Conservation (phyloP, 2,329 filamentous ascomycete genomes). For the Apiospora marii region DNA sequence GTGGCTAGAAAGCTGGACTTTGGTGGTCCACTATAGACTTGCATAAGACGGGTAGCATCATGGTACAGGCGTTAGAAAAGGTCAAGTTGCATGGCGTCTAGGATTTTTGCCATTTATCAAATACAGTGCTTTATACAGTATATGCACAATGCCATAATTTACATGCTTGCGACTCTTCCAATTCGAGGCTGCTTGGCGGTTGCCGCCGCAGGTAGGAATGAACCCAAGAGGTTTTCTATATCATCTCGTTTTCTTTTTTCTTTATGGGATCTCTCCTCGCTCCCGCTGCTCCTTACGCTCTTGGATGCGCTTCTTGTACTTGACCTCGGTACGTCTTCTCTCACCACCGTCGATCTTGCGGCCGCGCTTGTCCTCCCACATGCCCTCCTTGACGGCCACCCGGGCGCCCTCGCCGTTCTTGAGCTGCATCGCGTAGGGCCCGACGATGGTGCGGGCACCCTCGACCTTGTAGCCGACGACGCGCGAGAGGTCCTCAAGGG, state of each 20-base stretch:
- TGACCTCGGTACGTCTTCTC: slow-evolving; percentile 83
- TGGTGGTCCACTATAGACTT: slow-evolving; percentile 51
- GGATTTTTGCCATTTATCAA: slow-evolving; percentile 11
- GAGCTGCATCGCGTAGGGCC: slow-evolving; percentile 75
- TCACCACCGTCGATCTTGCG: slow-evolving; percentile 97
- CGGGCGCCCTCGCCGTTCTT: slow-evolving; percentile 70
- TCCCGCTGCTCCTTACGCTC: slow-evolving; percentile 74
- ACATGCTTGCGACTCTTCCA: slow-evolving; percentile 8
- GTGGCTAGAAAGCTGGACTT: slow-evolving; percentile 87
- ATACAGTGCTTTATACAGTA: slow-evolving; percentile 27
- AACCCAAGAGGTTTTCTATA: background rate
- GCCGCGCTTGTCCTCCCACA: slow-evolving; percentile 90
- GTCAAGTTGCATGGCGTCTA: slow-evolving; percentile 18
- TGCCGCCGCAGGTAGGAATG: background rate
- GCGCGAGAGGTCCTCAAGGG: slow-evolving; percentile 53
- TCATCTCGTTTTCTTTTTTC: background rate
- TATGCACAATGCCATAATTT: slow-evolving; percentile 25
- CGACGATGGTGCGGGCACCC: slow-evolving; percentile 74
- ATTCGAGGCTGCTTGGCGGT: background rate
- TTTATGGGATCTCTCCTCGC: slow-evolving; percentile 36
- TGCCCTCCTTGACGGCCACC: slow-evolving; percentile 79
- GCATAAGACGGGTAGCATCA: slow-evolving; percentile 12
- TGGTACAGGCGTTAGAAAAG: slow-evolving; percentile 11
- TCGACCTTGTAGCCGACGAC: slow-evolving; percentile 73
- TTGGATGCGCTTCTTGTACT: slow-evolving; percentile 83